Percentiles rank a stretch among this genome's conserved stretches.
phyloP scores from a whole-genome alignment of 2,329 filamentous ascomycete genomes.

The Neonectria neomacrospora region DNA sequence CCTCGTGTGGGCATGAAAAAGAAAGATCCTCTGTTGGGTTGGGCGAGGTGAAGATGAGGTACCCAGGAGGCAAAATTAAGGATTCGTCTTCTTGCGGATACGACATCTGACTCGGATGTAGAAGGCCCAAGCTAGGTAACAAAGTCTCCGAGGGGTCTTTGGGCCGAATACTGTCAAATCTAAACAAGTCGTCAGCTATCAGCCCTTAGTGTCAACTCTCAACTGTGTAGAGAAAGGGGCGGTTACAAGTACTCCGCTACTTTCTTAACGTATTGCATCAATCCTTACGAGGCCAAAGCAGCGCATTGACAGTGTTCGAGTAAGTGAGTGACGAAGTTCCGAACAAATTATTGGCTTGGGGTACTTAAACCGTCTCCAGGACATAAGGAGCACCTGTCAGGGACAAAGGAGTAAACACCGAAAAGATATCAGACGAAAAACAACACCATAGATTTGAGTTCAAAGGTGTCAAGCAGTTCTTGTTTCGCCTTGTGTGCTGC shows the following conservation, averaged over 20 bases:
- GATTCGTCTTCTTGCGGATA: no score
- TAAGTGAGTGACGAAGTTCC: background rate
- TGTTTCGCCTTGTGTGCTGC: no score
- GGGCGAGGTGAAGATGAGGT: constrained; percentile 24
- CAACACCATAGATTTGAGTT: background rate
- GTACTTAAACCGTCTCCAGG: no score
- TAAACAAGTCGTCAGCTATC: background rate
- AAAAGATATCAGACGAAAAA: background rate
- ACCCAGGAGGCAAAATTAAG: constrained; percentile 24
- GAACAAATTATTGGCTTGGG: background rate
- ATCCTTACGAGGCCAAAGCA: background rate
- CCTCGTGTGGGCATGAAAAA: constrained; percentile 38
- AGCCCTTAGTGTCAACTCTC: background rate
- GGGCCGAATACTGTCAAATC: background rate
- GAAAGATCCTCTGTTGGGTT: constrained; percentile 28
- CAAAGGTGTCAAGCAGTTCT: background rate
- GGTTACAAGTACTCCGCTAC: background rate
- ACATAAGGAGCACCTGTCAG: background rate
- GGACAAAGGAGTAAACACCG: background rate
- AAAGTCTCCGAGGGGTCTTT: background rate
- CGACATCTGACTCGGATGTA: background rate
- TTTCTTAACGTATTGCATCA: background rate
- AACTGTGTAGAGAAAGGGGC: background rate
- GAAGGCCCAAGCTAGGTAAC: background rate
- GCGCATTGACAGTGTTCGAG: background rate